phyloP scores from a whole-genome alignment of 805 yeast species.

The Spencermartinsiella europaea region DNA sequence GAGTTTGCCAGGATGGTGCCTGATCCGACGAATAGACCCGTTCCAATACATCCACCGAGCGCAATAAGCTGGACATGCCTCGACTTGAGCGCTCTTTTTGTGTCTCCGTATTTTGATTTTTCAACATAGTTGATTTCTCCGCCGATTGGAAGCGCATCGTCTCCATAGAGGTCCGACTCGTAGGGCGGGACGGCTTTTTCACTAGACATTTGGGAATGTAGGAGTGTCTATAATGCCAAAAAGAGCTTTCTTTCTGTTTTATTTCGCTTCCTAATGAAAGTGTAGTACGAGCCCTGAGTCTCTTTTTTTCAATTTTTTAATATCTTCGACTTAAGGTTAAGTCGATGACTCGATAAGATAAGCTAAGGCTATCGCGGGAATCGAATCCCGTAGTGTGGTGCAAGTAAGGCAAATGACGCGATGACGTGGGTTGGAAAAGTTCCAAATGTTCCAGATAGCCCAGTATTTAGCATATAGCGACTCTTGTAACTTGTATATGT shows the following conservation, averaged over 20 bases:
- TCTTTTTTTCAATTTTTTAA: neutral
- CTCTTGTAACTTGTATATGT: too few species aligned
- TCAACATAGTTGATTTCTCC: neutral
- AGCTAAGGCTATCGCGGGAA: neutral
- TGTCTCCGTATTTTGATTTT: conserved; percentile 13
- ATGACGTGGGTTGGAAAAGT: too few species aligned
- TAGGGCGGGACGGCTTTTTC: neutral
- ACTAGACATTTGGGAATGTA: too few species aligned
- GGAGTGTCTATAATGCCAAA: too few species aligned
- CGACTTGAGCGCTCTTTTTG: conserved; percentile 39
- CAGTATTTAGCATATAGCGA: too few species aligned
- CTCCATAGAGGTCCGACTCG: conserved; percentile 3
- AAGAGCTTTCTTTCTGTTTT: too few species aligned
- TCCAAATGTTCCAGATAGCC: too few species aligned
- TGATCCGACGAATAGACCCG: conserved; percentile 73
- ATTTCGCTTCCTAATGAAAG: too few species aligned
- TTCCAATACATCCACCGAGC: conserved; percentile 72
- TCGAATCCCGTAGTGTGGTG: neutral
- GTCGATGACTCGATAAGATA: neutral
- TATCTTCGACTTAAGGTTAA: neutral
- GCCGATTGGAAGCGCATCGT: neutral
- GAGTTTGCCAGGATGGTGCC: conserved; percentile 56
- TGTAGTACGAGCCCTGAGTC: too few species aligned
- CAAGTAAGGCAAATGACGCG: too few species aligned
- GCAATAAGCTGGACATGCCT: conserved; percentile 72